phyloP scores from a whole-genome alignment of 169 alveolate genomes.

The Babesia gibsoni region DNA sequence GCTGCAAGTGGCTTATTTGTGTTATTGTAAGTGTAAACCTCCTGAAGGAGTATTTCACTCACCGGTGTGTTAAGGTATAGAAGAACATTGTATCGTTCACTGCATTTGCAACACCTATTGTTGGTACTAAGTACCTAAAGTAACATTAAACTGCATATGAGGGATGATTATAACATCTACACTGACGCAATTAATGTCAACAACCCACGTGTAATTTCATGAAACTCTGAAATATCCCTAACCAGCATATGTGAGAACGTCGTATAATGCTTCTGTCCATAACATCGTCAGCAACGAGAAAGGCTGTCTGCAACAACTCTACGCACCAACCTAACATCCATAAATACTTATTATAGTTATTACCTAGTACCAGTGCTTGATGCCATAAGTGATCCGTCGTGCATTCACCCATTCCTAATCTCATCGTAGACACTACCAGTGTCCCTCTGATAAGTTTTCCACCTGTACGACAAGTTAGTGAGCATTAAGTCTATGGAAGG shows the following conservation, averaged over 20 bases:
- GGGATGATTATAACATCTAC: slow-evolving; percentile 2
- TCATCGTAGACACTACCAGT: slow-evolving; percentile 34
- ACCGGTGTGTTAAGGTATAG: slow-evolving; percentile 70
- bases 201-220: not conserved
- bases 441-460: slow-evolving; percentile 63
- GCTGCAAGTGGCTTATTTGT: slow-evolving; percentile 12
- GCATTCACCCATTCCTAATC: slow-evolving; percentile 25
- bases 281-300: slow-evolving; percentile 77
- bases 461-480: slow-evolving; percentile 5
- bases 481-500: not conserved
- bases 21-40: not conserved
- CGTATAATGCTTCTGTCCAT: slow-evolving; percentile 75
- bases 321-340: slow-evolving; percentile 72
- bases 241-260: slow-evolving; percentile 75
- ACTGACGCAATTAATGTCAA: not conserved
- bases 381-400: slow-evolving; percentile 47
- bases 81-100: slow-evolving; percentile 72
- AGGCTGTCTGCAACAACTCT: slow-evolving; percentile 75
- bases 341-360: not conserved
- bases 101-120: slow-evolving; percentile 72
- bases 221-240: not conserved
- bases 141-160: not conserved
- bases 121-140: slow-evolving; percentile 71
- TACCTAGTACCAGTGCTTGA: slow-evolving; percentile 53
- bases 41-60: not conserved